Evolutionary conservation across 148 eudicot genomes (phyloP), one percentile per base, ranked within the genome.

Genomic region (Heliosperma pusillum): DNA sequence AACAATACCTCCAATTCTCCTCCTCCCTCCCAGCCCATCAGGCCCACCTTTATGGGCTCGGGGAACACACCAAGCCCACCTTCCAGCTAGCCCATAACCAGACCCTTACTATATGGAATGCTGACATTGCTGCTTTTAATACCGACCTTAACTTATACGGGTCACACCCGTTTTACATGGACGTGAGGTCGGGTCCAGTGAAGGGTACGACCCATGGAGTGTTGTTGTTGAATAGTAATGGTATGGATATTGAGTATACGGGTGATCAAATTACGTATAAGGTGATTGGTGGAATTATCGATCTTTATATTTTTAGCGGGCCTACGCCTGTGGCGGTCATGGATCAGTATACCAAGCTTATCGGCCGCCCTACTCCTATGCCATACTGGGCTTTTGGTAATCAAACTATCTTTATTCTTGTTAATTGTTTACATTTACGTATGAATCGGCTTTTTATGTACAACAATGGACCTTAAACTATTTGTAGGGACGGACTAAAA

Each of bases 351-450:
- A 87, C 90, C 3, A 45, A 69, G 76, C 45, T 87, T 22, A 74
- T 85, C 33, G 90, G 90, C 1, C 79, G 88, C 2, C 90, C 90
- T 1, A 78, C 88, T 21, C 85, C 90, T 11, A 85, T 87, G 88
- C 90, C 90, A 30, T 87, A 87, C 55, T 87, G 90, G 88, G 79
- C 90, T 20, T 85, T 87, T 52, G 90, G 90, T 87, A 64, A 78
- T 78, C 75, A 7, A 13, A 27, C 69, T 67, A 2, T 1, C 10
- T 36, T 20, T 52, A 30, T 9, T 52, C 27, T 11, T 5, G 19
- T 33, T 7, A 15, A 2, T 3, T 52, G 17, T 7, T 30, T 36
- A 3, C 30, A 1, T 40, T 5, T 52, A 40, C 7, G 9, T 68
- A 19, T 55, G 21, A 15, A n/a, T 21, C 5, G 62, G 2, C 20